Percentiles rank a stretch among this genome's conserved stretches.
These are phyloP conservation scores for Fusarium armeniacum DNA, from an alignment of 2,329 filamentous ascomycete genomes.

Conservation along the genomic window DNA sequence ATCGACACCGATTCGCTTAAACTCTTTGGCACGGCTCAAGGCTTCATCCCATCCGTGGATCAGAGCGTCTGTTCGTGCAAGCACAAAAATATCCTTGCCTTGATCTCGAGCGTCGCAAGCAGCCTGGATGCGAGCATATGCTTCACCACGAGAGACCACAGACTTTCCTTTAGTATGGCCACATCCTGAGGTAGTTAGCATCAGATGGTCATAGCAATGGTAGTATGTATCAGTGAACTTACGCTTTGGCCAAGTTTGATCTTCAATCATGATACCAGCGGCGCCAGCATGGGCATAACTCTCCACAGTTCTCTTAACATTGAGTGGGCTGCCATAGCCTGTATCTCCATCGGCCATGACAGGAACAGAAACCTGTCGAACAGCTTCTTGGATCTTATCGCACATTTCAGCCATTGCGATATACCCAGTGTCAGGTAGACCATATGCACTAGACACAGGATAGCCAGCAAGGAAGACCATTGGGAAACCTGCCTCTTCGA, in stretches of 20 bases:
- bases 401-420: conserved; percentile 64
- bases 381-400: conserved; percentile 60
- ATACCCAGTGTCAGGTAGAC: conserved; percentile 64
- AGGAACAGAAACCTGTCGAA: conserved; percentile 57
- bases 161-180: conserved; percentile 62
- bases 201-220: no score
- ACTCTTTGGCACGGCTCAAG: conserved; percentile 53
- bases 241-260: conserved; percentile 65
- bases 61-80: conserved; percentile 60
- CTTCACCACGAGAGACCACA: conserved; percentile 61
- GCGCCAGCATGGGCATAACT: conserved; percentile 51
- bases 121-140: conserved; percentile 61
- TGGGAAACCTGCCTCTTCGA: conserved; percentile 62
- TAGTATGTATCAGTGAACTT: conserved; percentile 3
- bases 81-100: conserved; percentile 60
- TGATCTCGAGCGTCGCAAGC: conserved; percentile 61
- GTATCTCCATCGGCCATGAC: conserved; percentile 64
- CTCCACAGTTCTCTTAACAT: conserved; percentile 51
- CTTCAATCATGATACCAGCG: conserved; percentile 60
- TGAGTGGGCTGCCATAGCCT: conserved; percentile 63
- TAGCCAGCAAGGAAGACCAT: conserved; percentile 62
- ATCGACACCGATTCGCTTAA: conserved; percentile 60
- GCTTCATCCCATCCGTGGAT: conserved; percentile 62
- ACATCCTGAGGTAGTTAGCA: conserved; percentile 30
- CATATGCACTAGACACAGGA: conserved; percentile 57